Percentiles rank a stretch among this genome's conserved stretches.
Conservation (phyloP, 176 grass and related monocot species). For the maize (Zea mays) region Zm-B73-REFERENCE-NAM-5.0 NC_050096.1:269848501-269849000, state of each 20-base stretch:
- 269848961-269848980: neutral
- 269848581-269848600: constrained; percentile 11
- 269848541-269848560: neutral
- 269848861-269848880: constrained; percentile 29
- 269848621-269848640: constrained; percentile 97
- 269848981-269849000: neutral
- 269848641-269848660: constrained; percentile 81
- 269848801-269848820: constrained; percentile 21
- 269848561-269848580: neutral
- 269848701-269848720: neutral
- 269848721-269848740: neutral
- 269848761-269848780: constrained; percentile 30
- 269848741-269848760: constrained; percentile 46
- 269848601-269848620: constrained; percentile 75
- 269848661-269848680: constrained; percentile 92
- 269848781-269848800: constrained; percentile 38
- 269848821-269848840: constrained; percentile 14
- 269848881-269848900: constrained; percentile 6
- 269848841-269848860: constrained; percentile 4
- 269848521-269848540: neutral
- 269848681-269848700: constrained; percentile 81
- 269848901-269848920: constrained; percentile 7
- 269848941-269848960: neutral
- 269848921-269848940: constrained; percentile 35
- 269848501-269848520: neutral